Percentiles rank a stretch among this genome's conserved stretches.
phyloP scores from a whole-genome alignment of 2,329 filamentous ascomycete genomes.

The Aspergillus calidoustus region DNA sequence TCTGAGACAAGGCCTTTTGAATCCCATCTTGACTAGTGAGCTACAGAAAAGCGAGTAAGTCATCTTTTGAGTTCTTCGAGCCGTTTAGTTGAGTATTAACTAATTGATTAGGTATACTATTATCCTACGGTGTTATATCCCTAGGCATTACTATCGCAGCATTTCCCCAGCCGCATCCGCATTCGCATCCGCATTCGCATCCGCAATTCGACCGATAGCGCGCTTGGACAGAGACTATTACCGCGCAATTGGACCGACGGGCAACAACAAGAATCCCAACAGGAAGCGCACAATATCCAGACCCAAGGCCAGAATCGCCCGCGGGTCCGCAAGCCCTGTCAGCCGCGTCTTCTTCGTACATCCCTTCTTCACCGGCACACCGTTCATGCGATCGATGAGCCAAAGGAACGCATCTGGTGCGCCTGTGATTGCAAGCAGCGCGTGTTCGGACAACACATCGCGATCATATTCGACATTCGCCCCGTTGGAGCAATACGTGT shows the following conservation, averaged over 20 bases:
- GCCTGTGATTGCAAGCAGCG: slow-evolving; percentile 40
- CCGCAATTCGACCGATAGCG: not conserved
- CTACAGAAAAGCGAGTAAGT: not conserved
- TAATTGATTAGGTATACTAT: not conserved
- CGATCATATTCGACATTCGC: slow-evolving; percentile 51
- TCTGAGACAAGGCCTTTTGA: no score
- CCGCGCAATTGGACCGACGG: slow-evolving; percentile 12
- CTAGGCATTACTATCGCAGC: not conserved
- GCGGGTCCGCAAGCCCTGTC: slow-evolving; percentile 22
- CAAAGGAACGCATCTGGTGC: slow-evolving; percentile 37
- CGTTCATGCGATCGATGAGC: slow-evolving; percentile 31
- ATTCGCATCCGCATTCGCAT: no score
- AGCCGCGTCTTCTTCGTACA: slow-evolving; percentile 23
- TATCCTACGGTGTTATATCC: not conserved
- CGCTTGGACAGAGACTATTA: not conserved
- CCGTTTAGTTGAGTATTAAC: not conserved
- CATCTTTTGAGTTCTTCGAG: not conserved
- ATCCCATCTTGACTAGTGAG: not conserved
- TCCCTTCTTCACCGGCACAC: slow-evolving; percentile 13
- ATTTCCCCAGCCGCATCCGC: not conserved
- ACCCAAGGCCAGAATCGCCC: slow-evolving; percentile 15
- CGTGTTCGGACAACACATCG: slow-evolving; percentile 51
- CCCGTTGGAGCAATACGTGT: slow-evolving; percentile 47
- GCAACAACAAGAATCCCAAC: slow-evolving; percentile 13
- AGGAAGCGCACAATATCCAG: slow-evolving; percentile 15